phyloP scores from a whole-genome alignment of 345 rosid species.

The Dovyalis caffra region DNA sequence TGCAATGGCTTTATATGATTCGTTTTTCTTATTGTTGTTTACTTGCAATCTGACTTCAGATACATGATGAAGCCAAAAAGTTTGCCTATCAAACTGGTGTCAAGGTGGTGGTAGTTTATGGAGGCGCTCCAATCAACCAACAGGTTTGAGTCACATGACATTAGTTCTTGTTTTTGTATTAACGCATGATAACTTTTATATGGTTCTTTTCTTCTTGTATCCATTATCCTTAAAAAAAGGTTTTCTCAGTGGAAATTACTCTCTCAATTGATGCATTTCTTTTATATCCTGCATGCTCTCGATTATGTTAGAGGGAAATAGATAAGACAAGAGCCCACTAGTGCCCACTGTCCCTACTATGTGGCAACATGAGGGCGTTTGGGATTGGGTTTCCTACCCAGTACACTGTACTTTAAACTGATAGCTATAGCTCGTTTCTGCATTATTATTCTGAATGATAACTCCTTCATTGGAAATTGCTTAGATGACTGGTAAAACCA shows the following conservation, averaged over 20 bases:
- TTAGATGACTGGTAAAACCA: not conserved
- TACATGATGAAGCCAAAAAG: constrained; percentile 95
- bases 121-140: constrained; percentile 92
- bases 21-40: not conserved
- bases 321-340: not conserved
- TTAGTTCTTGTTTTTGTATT: not conserved
- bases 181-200: not conserved
- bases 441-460: not conserved
- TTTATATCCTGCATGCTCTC: not conserved
- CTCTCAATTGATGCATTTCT: not conserved
- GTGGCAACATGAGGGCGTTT: not conserved
- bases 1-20: not conserved
- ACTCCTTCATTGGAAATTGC: not conserved
- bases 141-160: constrained; percentile 49
- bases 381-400: not conserved
- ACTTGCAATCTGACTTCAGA: constrained; percentile 43
- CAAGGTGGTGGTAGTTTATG: constrained; percentile 95
- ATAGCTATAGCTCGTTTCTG: not conserved
- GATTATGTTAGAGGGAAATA: not conserved
- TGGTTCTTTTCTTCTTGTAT: not conserved
- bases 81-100: constrained; percentile 98
- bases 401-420: not conserved
- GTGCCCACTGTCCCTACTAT: not conserved
- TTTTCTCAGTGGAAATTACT: not conserved
- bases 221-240: not conserved